Conservation (phyloP, 2,329 filamentous ascomycete species). For the Clonostachys byssicola region DNA sequence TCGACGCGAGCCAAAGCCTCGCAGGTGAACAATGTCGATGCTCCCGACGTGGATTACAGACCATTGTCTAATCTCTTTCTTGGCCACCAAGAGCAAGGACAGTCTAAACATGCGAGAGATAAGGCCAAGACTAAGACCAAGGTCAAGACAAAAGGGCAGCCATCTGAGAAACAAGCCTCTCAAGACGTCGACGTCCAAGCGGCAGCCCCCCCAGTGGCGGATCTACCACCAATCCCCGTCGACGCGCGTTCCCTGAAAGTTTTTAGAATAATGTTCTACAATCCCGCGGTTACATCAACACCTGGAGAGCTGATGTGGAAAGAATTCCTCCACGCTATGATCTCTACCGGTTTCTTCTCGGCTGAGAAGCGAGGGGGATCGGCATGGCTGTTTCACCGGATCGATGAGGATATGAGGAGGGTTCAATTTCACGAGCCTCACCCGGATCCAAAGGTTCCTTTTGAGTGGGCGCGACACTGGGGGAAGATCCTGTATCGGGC, state of each 20-base stretch:
- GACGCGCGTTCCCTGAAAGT: constrained; percentile 24
- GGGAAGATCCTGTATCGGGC: no score
- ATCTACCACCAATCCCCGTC: constrained; percentile 11
- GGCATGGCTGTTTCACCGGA: constrained; percentile 53
- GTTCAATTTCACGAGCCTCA: constrained; percentile 60
- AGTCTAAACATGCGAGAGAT: no score
- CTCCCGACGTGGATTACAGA: no score
- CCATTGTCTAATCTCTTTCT: no score
- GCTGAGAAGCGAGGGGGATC: constrained; percentile 56
- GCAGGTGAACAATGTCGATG: no score
- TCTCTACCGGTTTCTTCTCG: constrained; percentile 36
- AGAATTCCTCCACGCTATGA: constrained; percentile 51
- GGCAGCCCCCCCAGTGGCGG: background rate
- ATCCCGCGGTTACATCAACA: constrained; percentile 21
- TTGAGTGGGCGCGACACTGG: no score
- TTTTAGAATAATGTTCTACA: constrained; percentile 35
- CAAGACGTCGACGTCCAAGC: background rate
- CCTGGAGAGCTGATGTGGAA: constrained; percentile 46
- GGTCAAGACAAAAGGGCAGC: no score
- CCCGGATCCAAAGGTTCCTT: no score
- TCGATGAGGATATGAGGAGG: constrained; percentile 29
- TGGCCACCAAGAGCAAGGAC: no score
- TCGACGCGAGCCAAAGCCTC: background rate
- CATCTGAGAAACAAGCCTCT: background rate
- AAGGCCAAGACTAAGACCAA: no score